Percentiles rank a stretch among this genome's conserved stretches.
These are phyloP conservation scores for Tuber microsphaerosporum DNA, from an alignment of 495 filamentous ascomycete genomes.

Conservation along the genomic window DNA sequence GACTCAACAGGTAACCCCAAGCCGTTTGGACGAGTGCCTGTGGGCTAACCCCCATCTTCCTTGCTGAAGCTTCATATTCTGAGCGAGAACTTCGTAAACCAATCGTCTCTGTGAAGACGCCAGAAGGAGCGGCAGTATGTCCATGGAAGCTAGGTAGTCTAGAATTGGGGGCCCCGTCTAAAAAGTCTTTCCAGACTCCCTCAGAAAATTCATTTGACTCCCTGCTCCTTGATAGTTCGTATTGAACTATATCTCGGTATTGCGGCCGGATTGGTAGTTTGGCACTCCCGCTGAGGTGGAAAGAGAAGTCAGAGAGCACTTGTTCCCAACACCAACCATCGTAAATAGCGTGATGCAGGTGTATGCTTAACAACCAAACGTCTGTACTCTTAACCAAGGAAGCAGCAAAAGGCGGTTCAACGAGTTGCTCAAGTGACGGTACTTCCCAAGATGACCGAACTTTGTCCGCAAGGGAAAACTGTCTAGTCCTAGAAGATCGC, in stretches of 20 bases:
- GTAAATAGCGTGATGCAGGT: slow-evolving; percentile 71
- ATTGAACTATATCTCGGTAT: slow-evolving; percentile 48
- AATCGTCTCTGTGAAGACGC: slow-evolving; percentile 18
- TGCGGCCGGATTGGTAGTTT: slow-evolving; percentile 46
- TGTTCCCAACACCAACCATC: slow-evolving; percentile 80
- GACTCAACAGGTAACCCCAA: slow-evolving; percentile 57
- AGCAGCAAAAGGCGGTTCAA: slow-evolving; percentile 55
- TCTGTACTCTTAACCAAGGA: slow-evolving; percentile 44
- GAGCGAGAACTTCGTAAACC: slow-evolving; percentile 23
- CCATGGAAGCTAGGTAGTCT: slow-evolving; percentile 47
- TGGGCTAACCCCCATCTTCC: slow-evolving; percentile 42
- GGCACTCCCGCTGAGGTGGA: slow-evolving; percentile 40
- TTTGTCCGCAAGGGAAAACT: slow-evolving; percentile 45
- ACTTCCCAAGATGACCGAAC: slow-evolving; percentile 31
- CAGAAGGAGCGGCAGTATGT: slow-evolving; percentile 11
- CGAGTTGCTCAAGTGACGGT: slow-evolving; percentile 20
- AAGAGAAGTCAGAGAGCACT: slow-evolving; percentile 56
- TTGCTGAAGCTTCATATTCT: slow-evolving; percentile 37
- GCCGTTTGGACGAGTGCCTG: slow-evolving; percentile 66
- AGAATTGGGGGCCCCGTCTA: slow-evolving; percentile 46
- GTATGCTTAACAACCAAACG: slow-evolving; percentile 43
- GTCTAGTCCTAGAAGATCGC: slow-evolving; percentile 45
- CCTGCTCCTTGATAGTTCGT: slow-evolving; percentile 38
- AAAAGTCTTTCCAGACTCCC: slow-evolving; percentile 53
- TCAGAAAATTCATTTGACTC: slow-evolving; percentile 39